Evolutionary conservation across 2,329 filamentous ascomycete species (phyloP), one percentile per base, ranked within the genome.

Genomic region (Sclerotinia nivalis): DNA sequence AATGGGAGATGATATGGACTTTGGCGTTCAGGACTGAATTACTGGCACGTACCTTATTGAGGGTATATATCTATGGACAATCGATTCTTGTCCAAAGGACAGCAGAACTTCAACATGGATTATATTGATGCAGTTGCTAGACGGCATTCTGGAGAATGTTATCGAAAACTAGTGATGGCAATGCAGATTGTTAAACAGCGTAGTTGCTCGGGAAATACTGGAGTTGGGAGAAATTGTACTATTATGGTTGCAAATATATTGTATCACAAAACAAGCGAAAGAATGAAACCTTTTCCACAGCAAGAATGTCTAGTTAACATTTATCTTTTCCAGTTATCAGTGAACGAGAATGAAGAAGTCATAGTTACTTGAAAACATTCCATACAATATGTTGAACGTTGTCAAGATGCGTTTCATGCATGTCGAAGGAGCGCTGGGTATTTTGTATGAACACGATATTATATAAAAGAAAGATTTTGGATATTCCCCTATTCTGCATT

Each of bases 141-240:
- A 64, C 22, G 49, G 34, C 4, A 52, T 50, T 28, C 15, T 52
- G 31, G 15, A 49, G 4, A 52, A 22, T 25, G 10, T 50, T 37
- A 31, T 52, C 61, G 59, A 52, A 25, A 31, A 20, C 43, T 52
- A 52, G 25, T 40, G 31, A 64, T 64, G 28, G 34, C n/a, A 49
- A 40, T 25, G 34, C 61, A 43, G n/a, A 52, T 40, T 40, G n/a
- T 64, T 40, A 2, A 64, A 52, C 34, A 40, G 47, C 47, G n/a
- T 25, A 37, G 47, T 20, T 49, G 3, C 61, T 15, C 47, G 61
- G 47, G 28, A 52, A 52, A 52, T 20, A 40, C 22, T 40, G 61
- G 61, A 64, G 61, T 64, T 64, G n/a, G 61, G 61, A 64, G 31
- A 52, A 52, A 40, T 28, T 64, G 61, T 52, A 64, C n/a, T 28